Percentiles rank a stretch among this genome's conserved stretches.
phyloP scores from a whole-genome alignment of 352 stramenopile genomes.

The Globisporangium yorkense region DNA sequence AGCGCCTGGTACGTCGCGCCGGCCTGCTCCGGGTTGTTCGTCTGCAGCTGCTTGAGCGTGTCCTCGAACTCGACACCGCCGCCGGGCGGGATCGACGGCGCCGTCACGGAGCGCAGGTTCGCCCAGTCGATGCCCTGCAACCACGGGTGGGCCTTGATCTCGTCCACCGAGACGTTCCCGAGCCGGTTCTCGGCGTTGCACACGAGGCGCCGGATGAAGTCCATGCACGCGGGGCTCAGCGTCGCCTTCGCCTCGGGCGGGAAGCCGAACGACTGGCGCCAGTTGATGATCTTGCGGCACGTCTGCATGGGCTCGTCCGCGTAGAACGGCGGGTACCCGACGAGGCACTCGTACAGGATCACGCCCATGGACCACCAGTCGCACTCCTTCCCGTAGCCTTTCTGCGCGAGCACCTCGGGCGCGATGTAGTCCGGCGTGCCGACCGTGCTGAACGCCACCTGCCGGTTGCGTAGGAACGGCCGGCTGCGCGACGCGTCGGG shows the following conservation, averaged over 20 bases:
- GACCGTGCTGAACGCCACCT: constrained; percentile 94
- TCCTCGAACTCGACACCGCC: constrained; percentile 84
- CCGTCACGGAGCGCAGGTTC: constrained; percentile 58
- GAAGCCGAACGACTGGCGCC: constrained; percentile 67
- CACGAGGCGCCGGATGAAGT: constrained; percentile 88
- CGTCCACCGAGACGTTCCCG: constrained; percentile 86
- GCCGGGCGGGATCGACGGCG: constrained; percentile 77
- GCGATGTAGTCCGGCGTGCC: constrained; percentile 98
- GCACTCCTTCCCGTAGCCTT: constrained; percentile 83
- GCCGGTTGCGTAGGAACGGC: constrained; percentile 60
- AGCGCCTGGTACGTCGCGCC: constrained; percentile 68
- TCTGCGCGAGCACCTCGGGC: constrained; percentile 93
- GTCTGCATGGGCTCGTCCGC: constrained; percentile 93
- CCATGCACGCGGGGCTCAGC: constrained; percentile 70
- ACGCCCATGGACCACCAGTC: constrained; percentile 98
- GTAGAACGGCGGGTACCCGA: constrained; percentile 98
- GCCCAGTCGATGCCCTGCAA: constrained; percentile 91
- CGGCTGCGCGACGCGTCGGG: constrained; percentile 46
- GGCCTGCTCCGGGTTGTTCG: constrained; percentile 30
- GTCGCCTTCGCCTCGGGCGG: constrained; percentile 32
- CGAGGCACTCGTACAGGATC: constrained; percentile 98
- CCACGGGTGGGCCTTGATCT: constrained; percentile 96
- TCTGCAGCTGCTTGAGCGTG: constrained; percentile 87
- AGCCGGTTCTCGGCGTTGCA: constrained; percentile 89
- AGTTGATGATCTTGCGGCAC: constrained; percentile 90